phyloP scores from a whole-genome alignment of 2,329 filamentous ascomycete species.

The Dothistroma septosporum region DNA sequence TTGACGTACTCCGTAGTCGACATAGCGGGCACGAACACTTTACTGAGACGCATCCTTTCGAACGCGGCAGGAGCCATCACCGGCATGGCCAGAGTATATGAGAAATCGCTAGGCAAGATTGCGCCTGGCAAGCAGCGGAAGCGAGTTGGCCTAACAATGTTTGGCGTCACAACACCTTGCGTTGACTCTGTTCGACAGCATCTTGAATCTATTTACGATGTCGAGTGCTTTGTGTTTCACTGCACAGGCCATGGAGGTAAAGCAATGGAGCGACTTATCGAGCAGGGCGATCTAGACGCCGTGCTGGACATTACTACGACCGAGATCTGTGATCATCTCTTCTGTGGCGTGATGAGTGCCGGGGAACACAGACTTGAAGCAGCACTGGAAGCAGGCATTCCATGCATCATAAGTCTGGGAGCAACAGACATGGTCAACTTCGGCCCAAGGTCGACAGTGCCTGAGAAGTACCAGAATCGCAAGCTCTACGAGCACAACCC shows the following conservation, averaged over 20 bases:
- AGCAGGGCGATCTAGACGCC: conserved; percentile 57
- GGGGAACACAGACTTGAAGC: conserved; percentile 55
- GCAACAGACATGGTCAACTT: conserved; percentile 62
- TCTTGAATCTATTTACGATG: conserved; percentile 45
- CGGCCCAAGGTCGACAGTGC: conserved; percentile 53
- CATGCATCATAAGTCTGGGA: conserved; percentile 50
- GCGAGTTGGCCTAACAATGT: conserved; percentile 66
- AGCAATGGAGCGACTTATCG: conserved; percentile 63
- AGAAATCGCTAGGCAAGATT: conserved; percentile 11
- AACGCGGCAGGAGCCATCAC: conserved; percentile 61
- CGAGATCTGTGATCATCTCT: conserved; percentile 61
- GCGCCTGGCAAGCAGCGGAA: conserved; percentile 35
- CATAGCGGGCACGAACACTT: conserved; percentile 60
- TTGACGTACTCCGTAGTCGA: conserved; percentile 71
- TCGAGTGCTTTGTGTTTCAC: conserved; percentile 64
- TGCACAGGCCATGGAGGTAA: conserved; percentile 65
- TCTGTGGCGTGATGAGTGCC: conserved; percentile 61
- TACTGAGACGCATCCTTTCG: conserved; percentile 54
- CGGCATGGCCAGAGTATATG: conserved; percentile 54
- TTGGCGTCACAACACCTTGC: conserved; percentile 67
- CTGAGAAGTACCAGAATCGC: conserved; percentile 50
- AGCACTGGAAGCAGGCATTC: conserved; percentile 55
- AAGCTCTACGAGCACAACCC: conserved; percentile 63
- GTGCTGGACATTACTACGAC: conserved; percentile 69
- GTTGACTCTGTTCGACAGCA: conserved; percentile 53